Conservation (phyloP, 345 rosid genomes). For the Capsella bursapastoris region DNA sequence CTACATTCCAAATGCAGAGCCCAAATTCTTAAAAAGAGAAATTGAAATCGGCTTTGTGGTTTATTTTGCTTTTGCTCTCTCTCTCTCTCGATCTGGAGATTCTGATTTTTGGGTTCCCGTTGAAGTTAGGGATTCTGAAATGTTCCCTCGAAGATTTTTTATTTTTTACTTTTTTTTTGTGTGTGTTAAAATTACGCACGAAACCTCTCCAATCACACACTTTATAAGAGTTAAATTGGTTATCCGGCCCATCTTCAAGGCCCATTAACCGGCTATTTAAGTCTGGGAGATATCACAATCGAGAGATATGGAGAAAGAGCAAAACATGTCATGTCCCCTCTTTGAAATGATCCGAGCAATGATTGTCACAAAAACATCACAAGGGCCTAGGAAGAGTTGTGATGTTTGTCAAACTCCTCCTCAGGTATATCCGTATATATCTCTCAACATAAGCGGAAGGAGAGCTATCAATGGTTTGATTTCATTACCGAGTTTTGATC, state of each 20-base stretch:
- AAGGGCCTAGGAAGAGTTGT: no score
- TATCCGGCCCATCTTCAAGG: constrained; percentile 16
- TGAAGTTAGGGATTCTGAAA: constrained; percentile 46
- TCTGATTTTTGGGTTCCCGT: constrained; percentile 43
- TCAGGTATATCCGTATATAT: no score
- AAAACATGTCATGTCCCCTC: no score
- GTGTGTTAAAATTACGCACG: constrained; percentile 5
- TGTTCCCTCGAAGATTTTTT: constrained; percentile 33
- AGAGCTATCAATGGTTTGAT: no score
- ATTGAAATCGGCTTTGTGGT: background rate
- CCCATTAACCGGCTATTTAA: background rate
- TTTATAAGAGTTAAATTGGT: background rate
- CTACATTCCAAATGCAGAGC: constrained; percentile 26
- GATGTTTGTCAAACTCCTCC: no score
- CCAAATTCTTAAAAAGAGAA: background rate
- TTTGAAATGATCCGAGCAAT: no score
- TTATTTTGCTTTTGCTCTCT: background rate
- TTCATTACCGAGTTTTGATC: no score
- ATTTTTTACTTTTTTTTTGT: no score
- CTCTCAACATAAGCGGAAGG: no score
- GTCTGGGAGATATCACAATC: no score
- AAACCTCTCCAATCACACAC: background rate
- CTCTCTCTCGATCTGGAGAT: constrained; percentile 37
- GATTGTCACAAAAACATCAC: no score
- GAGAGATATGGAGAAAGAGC: no score